Evolutionary conservation across 1,139 yeast genomes (phyloP).

Genomic region (Blastobotrys elegans): DNA sequence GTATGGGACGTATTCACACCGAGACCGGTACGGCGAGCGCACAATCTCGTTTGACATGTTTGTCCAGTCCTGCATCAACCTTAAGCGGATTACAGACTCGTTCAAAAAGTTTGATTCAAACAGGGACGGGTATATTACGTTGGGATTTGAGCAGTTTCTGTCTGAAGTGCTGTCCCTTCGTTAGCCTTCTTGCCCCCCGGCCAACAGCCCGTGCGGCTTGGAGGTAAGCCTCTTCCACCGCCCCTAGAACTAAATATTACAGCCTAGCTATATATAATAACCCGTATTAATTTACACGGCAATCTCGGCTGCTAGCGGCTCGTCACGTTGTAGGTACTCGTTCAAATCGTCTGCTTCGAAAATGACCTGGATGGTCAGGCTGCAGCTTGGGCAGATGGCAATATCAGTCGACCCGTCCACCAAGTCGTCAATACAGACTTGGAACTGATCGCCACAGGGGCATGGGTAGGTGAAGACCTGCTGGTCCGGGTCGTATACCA

Average conservation of each 20-base stretch:
- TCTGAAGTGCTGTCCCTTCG: slow-evolving; percentile 44
- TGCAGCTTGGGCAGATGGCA: slow-evolving; percentile 96
- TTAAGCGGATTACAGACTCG: slow-evolving; percentile 70
- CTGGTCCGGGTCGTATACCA: slow-evolving; percentile 77
- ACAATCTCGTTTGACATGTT: slow-evolving; percentile 75
- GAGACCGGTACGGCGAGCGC: slow-evolving; percentile 43
- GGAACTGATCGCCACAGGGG: slow-evolving; percentile 96
- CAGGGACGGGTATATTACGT: slow-evolving; percentile 71
- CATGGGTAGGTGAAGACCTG: slow-evolving; percentile 91
- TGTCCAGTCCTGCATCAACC: slow-evolving; percentile 73
- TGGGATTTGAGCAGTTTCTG: slow-evolving; percentile 72
- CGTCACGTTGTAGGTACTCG: neutral
- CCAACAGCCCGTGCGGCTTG: no score
- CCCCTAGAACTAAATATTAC: no score
- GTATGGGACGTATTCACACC: slow-evolving; percentile 53
- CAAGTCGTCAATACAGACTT: slow-evolving; percentile 78
- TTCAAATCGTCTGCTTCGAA: slow-evolving; percentile 45
- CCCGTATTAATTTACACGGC: slow-evolving; percentile 4
- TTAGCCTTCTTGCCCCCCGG: no score
- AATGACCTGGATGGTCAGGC: slow-evolving; percentile 86
- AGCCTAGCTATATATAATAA: no score
- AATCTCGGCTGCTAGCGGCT: slow-evolving; percentile 1
- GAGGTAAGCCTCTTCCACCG: no score
- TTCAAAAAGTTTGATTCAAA: slow-evolving; percentile 75
- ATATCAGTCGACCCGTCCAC: slow-evolving; percentile 82